Evolutionary conservation across 2,329 filamentous ascomycete genomes (phyloP).

Genomic region (Claviceps lovelessii): DNA sequence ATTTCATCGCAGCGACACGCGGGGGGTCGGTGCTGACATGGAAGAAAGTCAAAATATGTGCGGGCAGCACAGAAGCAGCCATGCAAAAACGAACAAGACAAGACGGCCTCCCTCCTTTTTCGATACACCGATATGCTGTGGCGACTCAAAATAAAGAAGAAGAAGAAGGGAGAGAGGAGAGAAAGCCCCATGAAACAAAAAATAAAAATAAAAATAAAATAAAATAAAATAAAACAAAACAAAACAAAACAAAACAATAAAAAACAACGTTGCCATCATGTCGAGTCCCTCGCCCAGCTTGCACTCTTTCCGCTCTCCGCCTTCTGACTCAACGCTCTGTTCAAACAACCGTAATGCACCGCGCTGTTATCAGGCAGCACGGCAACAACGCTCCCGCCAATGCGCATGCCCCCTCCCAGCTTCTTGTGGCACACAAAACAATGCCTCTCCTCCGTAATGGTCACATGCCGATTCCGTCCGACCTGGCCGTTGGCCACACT

Average conservation of each 20-base stretch:
- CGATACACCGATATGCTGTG: neutral
- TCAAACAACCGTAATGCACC: slow-evolving; percentile 69
- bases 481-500: slow-evolving; percentile 36
- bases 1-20: no score
- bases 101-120: neutral
- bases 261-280: slow-evolving; percentile 8
- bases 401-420: slow-evolving; percentile 67
- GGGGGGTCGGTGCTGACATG: slow-evolving; percentile 13
- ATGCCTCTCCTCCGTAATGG: slow-evolving; percentile 74
- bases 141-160: neutral
- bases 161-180: neutral
- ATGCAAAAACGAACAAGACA: neutral
- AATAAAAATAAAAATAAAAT: slow-evolving; percentile 6
- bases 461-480: slow-evolving; percentile 50
- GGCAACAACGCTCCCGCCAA: slow-evolving; percentile 81
- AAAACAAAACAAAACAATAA: neutral
- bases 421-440: slow-evolving; percentile 90
- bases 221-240: slow-evolving; percentile 2
- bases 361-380: slow-evolving; percentile 74
- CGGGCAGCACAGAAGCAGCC: neutral
- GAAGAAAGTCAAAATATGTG: slow-evolving; percentile 7
- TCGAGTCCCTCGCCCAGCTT: slow-evolving; percentile 22
- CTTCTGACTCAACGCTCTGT: slow-evolving; percentile 27
- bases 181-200: neutral
- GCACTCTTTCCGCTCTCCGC: slow-evolving; percentile 18